Evolutionary conservation across 805 yeast genomes (phyloP), one percentile per base, ranked within the genome.

Genomic region (Spathaspora arborariae): DNA sequence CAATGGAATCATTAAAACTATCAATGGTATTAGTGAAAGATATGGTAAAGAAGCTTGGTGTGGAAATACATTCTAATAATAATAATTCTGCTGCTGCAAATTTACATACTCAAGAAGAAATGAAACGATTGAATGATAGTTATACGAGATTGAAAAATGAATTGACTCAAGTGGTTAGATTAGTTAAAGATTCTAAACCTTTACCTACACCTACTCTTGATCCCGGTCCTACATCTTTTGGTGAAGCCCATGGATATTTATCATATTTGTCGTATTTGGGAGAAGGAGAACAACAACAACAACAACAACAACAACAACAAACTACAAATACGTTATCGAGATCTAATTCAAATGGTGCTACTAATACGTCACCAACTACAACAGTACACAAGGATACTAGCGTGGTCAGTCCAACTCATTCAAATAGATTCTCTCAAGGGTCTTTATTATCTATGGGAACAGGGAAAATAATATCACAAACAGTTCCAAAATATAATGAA

Each of bases 131-230:
- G 42, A 67, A 67, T 44, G 87, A 82, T 20, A 77, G 75, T 55
- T 78, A 82, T 57, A 64, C 69, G 40, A 72, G 79, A 55, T 69
- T 85, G 51, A 72, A 84, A 44, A 80, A 82, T 39, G 91, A 85
- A 50, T 63, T 85, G 53, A 65, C 81, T 37, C 91, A 90, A 1
- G 73, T 84, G 6, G 72, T 82, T 46, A 74, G 84, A 47, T 68
- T 78, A 42, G 69, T 78, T 40, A 85, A 85, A 56, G 90, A 85
- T 60, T 65, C 78, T 51, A 76, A 80, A 55, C 89, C 88, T 4
- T 68, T 84, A 44, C 89, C 89, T 0, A 79, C 85, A 0, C 89
- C 86, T 5, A 76, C 79, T 1, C 60, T 71, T 37, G 78, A 60
- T 51, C 76, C 76, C 1, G 74, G 75, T 1, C 56, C 63, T 10